phyloP scores from a whole-genome alignment of 371 early-diverging fungal species.

The Basidiobolus meristosporus region DNA sequence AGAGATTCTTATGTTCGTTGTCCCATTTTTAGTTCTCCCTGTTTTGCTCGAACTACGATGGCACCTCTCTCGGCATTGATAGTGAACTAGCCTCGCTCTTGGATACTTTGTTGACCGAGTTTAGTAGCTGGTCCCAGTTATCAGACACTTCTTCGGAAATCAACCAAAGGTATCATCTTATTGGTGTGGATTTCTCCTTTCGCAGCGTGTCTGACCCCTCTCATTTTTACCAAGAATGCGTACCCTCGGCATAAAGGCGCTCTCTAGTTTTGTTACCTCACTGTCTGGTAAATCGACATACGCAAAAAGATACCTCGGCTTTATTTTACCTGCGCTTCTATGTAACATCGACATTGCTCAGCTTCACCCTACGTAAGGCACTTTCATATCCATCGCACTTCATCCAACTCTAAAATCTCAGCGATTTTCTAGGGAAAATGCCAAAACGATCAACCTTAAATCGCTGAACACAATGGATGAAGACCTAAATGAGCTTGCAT shows the following conservation, averaged over 20 bases:
- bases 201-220: background rate
- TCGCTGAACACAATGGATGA: no score
- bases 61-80: constrained; percentile 43
- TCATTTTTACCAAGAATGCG: constrained; percentile 14
- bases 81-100: constrained; percentile 36
- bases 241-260: constrained; percentile 25
- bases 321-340: constrained; percentile 28
- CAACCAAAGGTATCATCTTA: no score
- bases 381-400: no score
- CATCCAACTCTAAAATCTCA: no score
- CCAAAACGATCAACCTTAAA: no score
- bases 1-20: no score
- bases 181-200: background rate
- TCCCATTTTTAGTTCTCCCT: constrained; percentile 30
- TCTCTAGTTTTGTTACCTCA: constrained; percentile 25
- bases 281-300: constrained; percentile 24
- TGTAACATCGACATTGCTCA: constrained; percentile 12
- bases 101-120: constrained; percentile 27
- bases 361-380: background rate
- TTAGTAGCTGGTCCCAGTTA: constrained; percentile 23
- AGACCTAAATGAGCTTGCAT: no score
- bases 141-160: constrained; percentile 12
- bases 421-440: no score
- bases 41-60: constrained; percentile 45
- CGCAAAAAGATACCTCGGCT: constrained; percentile 21